Evolutionary conservation across 352 stramenopile genomes (phyloP).

Genomic region (Phytophthora sp.): DNA sequence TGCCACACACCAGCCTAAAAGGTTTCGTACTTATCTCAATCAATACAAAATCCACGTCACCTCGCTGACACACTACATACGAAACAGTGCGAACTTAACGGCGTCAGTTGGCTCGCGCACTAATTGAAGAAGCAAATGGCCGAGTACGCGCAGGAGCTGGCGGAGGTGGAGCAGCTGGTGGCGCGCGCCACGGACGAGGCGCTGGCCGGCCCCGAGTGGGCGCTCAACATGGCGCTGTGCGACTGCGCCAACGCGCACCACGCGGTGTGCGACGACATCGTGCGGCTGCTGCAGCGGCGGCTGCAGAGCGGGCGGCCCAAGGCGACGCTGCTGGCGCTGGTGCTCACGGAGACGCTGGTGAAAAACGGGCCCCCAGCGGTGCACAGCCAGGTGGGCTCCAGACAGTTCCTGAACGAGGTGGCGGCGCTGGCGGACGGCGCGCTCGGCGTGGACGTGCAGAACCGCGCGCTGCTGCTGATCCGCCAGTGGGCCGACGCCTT

Average conservation of each 20-base stretch:
- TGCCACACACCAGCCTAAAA: neutral
- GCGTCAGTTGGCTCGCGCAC: neutral
- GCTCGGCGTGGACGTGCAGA: slow-evolving; percentile 77
- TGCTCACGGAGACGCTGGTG: slow-evolving; percentile 76
- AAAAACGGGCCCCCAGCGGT: slow-evolving; percentile 76
- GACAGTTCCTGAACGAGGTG: slow-evolving; percentile 73
- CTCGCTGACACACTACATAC: no score
- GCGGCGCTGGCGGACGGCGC: slow-evolving; percentile 69
- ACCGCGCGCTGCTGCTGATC: slow-evolving; percentile 77
- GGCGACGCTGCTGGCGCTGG: slow-evolving; percentile 54
- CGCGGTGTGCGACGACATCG: slow-evolving; percentile 58
- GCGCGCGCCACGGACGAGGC: slow-evolving; percentile 58
- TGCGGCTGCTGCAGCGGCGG: slow-evolving; percentile 59
- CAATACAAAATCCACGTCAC: no score
- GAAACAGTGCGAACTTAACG: no score
- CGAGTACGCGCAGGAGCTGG: slow-evolving; percentile 47
- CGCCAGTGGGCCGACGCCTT: slow-evolving; percentile 86
- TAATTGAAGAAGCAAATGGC: slow-evolving; percentile 40
- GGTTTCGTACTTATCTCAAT: no score
- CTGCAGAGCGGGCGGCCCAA: slow-evolving; percentile 61
- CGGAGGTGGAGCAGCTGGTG: slow-evolving; percentile 55
- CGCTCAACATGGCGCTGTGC: slow-evolving; percentile 76
- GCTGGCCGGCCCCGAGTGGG: slow-evolving; percentile 65
- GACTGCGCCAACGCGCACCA: slow-evolving; percentile 65
- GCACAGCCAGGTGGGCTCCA: slow-evolving; percentile 59